Percentiles rank a stretch among this genome's conserved stretches.
phyloP scores from a whole-genome alignment of 192 early-diverging fungal genomes.

The Coemansia sp. region DNA sequence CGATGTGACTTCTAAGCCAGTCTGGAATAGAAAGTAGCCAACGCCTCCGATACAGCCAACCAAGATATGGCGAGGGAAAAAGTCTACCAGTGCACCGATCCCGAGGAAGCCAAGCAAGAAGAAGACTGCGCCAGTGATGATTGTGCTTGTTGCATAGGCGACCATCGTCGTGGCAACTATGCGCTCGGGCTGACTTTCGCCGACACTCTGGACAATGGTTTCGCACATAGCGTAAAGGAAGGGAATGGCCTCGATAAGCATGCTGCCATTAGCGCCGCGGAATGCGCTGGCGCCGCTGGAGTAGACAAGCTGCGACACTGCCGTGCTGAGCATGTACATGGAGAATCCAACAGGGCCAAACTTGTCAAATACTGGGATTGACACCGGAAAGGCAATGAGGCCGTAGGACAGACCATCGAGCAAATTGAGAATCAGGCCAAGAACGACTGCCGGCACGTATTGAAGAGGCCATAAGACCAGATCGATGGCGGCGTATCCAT shows the following conservation, averaged over 20 bases:
- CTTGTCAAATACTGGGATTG: constrained; percentile 64
- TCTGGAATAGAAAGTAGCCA: constrained; percentile 90
- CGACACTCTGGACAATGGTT: constrained; percentile 62
- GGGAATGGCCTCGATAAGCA: constrained; percentile 86
- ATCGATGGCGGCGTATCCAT: constrained; percentile 14
- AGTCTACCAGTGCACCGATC: constrained; percentile 74
- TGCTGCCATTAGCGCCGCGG: constrained; percentile 88
- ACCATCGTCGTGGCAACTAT: constrained; percentile 89
- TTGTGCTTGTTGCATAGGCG: constrained; percentile 81
- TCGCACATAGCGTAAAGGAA: constrained; percentile 84
- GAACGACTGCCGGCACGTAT: constrained; percentile 84
- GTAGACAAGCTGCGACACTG: constrained; percentile 71
- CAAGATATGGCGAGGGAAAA: constrained; percentile 89
- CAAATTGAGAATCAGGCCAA: constrained; percentile 89
- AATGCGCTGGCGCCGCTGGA: constrained; percentile 86
- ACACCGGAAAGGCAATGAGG: constrained; percentile 89
- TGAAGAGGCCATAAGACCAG: constrained; percentile 55
- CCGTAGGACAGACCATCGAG: constrained; percentile 90
- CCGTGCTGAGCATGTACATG: constrained; percentile 88
- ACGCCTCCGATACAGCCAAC: constrained; percentile 95
- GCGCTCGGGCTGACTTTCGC: constrained; percentile 59
- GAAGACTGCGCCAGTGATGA: constrained; percentile 89
- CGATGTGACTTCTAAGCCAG: constrained; percentile 86
- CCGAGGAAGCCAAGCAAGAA: constrained; percentile 80
- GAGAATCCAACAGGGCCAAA: constrained; percentile 88